Conservation (phyloP, 169 alveolate species). For the Cryptosporidium bovis region DNA sequence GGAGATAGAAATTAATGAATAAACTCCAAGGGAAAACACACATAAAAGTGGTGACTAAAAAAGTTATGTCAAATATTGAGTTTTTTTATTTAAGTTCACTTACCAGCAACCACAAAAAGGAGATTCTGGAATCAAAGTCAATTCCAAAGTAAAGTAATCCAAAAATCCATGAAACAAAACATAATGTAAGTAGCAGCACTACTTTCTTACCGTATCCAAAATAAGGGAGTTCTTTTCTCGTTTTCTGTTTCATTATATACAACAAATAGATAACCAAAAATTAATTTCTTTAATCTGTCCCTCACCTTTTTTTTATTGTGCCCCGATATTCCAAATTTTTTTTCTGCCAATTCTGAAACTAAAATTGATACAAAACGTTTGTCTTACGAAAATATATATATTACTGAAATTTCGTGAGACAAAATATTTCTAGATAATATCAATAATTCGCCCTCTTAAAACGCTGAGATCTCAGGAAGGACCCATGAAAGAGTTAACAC, state of each 20-base stretch:
- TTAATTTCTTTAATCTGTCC: constrained; percentile 3
- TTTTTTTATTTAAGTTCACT: not conserved
- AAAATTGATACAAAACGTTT: too few species aligned
- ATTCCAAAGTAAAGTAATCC: constrained; percentile 26
- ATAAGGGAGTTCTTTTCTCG: constrained; percentile 16
- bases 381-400: too few species aligned
- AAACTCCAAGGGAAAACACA: constrained; percentile 16
- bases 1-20: constrained; percentile 43
- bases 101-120: constrained; percentile 47
- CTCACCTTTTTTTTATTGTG: not conserved
- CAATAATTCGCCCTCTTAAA: too few species aligned
- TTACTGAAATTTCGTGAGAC: too few species aligned
- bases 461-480: not conserved
- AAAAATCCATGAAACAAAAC: constrained; percentile 8
- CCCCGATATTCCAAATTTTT: too few species aligned
- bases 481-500: not conserved
- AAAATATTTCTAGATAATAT: too few species aligned
- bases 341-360: too few species aligned
- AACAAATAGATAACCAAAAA: not conserved
- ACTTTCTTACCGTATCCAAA: constrained; percentile 61
- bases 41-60: constrained; percentile 34
- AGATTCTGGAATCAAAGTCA: not conserved
- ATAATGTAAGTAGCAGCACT: not conserved
- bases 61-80: not conserved
- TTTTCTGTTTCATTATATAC: not conserved